Percentiles rank a stretch among this genome's conserved stretches.
phyloP scores from a whole-genome alignment of 2,329 filamentous ascomycete species.

The Arthroderma sp. region DNA sequence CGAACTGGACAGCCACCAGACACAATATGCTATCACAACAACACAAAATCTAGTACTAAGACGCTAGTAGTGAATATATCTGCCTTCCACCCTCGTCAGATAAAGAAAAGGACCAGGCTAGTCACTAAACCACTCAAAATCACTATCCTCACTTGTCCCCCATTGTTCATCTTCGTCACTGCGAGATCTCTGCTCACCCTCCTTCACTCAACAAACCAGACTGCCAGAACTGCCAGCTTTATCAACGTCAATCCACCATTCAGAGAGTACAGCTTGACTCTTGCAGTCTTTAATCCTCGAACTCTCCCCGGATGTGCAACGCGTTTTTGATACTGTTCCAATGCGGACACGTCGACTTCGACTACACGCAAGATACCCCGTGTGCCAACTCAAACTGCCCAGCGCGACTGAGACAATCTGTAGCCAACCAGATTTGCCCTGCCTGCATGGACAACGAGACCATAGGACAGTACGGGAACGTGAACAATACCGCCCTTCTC shows the following conservation, averaged over 20 bases:
- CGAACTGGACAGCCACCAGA: neutral
- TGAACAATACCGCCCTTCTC: neutral
- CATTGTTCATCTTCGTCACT: neutral
- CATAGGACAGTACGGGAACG: neutral
- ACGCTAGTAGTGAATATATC: neutral
- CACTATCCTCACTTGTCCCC: neutral
- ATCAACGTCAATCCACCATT: neutral
- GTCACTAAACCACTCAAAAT: neutral
- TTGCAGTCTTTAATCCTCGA: neutral
- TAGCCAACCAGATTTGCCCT: neutral
- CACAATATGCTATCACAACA: neutral
- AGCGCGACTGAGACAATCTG: neutral
- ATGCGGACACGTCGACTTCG: neutral
- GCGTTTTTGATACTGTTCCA: neutral
- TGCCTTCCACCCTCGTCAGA: neutral
- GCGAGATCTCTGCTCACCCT: neutral
- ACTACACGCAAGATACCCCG: neutral
- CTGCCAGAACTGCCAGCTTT: neutral
- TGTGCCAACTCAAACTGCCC: neutral
- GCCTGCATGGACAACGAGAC: neutral
- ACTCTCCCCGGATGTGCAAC: neutral
- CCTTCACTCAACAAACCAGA: neutral
- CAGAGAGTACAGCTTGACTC: neutral
- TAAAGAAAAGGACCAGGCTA: neutral
- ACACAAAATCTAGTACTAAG: neutral